phyloP scores from a whole-genome alignment of 176 grass and related monocot species.

The Metroxylon sagu region DNA sequence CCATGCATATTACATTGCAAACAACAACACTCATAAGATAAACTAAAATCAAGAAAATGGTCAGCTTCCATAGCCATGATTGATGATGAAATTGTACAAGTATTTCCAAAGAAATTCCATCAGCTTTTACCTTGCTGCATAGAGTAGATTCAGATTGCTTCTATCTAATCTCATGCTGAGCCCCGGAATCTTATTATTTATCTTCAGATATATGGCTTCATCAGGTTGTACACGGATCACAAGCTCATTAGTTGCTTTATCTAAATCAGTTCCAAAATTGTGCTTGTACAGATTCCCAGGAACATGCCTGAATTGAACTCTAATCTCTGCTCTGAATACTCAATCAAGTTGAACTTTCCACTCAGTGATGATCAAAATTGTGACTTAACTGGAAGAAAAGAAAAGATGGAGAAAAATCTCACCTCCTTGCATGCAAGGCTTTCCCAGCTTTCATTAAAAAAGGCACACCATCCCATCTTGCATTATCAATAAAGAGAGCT shows the following conservation, averaged over 20 bases:
- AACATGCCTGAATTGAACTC: conserved; percentile 88
- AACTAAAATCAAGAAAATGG: too few species aligned
- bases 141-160: conserved; percentile 77
- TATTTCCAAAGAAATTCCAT: too few species aligned
- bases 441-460: conserved; percentile 96
- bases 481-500: conserved; percentile 93
- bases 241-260: conserved; percentile 76
- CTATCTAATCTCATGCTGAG: conserved; percentile 80
- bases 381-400: background rate
- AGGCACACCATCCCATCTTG: conserved; percentile 88
- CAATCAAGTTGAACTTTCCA: background rate
- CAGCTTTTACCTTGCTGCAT: conserved; percentile 35
- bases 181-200: conserved; percentile 90
- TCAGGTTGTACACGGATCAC: conserved; percentile 81
- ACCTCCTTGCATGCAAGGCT: conserved; percentile 62
- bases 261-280: conserved; percentile 40
- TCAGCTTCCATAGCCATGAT: too few species aligned
- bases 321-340: conserved; percentile 72
- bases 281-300: conserved; percentile 77
- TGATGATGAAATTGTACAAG: too few species aligned
- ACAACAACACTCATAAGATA: too few species aligned
- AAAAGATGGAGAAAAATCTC: conserved; percentile 1
- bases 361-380: background rate
- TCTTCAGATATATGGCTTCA: conserved; percentile 95
- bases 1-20: too few species aligned